Base-by-base conservation (phyloP, 306 rosid species). In the Prunus mume region DNA sequence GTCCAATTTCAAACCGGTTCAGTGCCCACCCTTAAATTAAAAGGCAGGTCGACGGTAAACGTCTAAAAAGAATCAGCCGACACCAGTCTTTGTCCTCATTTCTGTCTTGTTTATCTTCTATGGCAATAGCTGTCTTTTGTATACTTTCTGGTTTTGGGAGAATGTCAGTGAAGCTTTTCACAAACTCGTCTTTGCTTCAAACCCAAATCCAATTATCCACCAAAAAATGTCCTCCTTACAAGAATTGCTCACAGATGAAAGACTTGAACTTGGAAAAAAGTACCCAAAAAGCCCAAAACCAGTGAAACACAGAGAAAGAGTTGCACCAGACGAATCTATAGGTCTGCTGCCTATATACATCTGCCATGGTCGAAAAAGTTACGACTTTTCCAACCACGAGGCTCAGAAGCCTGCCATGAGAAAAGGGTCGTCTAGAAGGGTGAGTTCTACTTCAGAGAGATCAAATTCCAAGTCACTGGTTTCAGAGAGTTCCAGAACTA, bases 201-300 rank as follows among this genome's bases (percentile, higher is more conserved):
- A 49, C 57, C 58, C 75, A 73, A 43, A 9, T 19, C 47, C 78
- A 49, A 22, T 51, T 19, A 57, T 50, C 80, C 73, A 20, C 73
- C 80, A 52, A 55, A 5, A 34, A 46, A 91, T 86, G 95, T 68
- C 90, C 71, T 93, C 98, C 78, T 83, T 93, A 6, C 76, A 73
- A 71, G 83, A 91, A 32, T 81, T 89, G 34, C 96, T 93, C 51
- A 79, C 88, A n/a, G 79, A 88, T 24, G 97, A 93, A 83, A 85
- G 87, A 54, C 78, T 83, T 43, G 41, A 78, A n/a, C 83, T 75
- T 45, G 41, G 75, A 19, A 80, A 41, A 4, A 57, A 24, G 32
- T 12, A 68, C 76, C 28, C 51, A 58, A 67, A 28, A 15, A 7
- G 46, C 45, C 79, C 34, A 17, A 86, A 81, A 10, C 54, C 79